Evolutionary conservation across 2,329 filamentous ascomycete species (phyloP).

Genomic region (Fusarium sp.): DNA sequence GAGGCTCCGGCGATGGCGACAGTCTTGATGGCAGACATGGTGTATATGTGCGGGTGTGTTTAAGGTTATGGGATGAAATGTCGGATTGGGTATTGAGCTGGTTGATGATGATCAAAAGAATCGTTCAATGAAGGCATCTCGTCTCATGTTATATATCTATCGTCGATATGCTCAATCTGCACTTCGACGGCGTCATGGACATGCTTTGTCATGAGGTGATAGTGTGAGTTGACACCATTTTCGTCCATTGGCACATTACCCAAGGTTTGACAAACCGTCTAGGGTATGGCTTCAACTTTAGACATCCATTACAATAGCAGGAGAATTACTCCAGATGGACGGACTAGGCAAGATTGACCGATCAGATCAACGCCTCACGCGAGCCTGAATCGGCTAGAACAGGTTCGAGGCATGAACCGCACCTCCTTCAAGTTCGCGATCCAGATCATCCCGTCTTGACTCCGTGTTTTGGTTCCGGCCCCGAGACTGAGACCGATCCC

Average conservation of each 20-base stretch:
- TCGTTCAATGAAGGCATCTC: not conserved
- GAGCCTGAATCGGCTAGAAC: not conserved
- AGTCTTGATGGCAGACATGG: conserved; percentile 52
- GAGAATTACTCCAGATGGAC: not conserved
- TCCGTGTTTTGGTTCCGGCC: not conserved
- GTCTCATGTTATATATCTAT: not conserved
- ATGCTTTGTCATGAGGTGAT: conserved; percentile 4
- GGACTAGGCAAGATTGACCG: not conserved
- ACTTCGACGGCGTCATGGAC: not conserved
- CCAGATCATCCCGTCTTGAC: not conserved
- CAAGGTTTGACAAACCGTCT: not conserved
- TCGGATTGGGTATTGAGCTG: not conserved
- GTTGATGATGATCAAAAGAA: not conserved
- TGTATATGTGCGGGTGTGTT: not conserved
- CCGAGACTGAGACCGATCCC: not conserved
- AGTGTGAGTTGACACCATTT: conserved; percentile 1
- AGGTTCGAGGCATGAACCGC: not conserved
- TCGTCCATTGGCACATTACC: not conserved
- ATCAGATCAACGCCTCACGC: not conserved
- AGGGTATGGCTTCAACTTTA: not conserved
- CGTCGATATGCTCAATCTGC: not conserved
- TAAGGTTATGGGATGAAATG: not conserved
- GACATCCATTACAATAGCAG: not conserved
- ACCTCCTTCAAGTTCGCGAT: not conserved
- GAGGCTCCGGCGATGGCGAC: conserved; percentile 53